Percentiles rank a stretch among this genome's conserved stretches.
These are phyloP conservation scores for Fusarium abutilonis DNA, from an alignment of 2,329 filamentous ascomycete species.

Conservation along the genomic window DNA sequence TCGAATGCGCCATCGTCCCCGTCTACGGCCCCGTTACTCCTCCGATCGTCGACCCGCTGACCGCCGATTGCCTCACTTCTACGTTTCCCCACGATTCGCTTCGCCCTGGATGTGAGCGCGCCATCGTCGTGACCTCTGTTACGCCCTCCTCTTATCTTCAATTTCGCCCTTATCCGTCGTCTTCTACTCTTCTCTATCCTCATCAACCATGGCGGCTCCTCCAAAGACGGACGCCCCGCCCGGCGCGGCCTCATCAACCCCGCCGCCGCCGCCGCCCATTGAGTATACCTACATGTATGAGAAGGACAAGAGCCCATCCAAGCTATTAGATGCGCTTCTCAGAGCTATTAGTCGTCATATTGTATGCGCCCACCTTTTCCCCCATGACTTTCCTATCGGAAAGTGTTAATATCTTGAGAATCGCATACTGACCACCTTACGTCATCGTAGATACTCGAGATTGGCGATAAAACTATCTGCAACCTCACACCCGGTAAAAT, in stretches of 20 bases:
- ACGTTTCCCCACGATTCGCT: constrained; percentile 35
- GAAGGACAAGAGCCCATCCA: constrained; percentile 72
- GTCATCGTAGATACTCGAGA: constrained; percentile 59
- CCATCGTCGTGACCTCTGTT: constrained; percentile 8
- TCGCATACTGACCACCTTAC: constrained; percentile 31
- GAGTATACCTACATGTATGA: constrained; percentile 75
- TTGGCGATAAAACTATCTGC: constrained; percentile 66
- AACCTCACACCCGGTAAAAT: constrained; percentile 73
- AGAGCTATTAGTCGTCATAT: constrained; percentile 75
- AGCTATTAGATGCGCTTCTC: constrained; percentile 73
- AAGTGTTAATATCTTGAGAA: not conserved
- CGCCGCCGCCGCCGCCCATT: constrained; percentile 45
- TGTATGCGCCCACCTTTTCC: constrained; percentile 59
- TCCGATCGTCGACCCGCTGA: constrained; percentile 33
- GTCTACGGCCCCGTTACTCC: constrained; percentile 17
- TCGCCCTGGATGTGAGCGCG: constrained; percentile 36
- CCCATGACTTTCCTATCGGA: not conserved
- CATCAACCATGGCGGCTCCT: constrained; percentile 42
- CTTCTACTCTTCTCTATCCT: not conserved
- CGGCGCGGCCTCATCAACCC: constrained; percentile 36
- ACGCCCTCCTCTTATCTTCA: constrained; percentile 7
- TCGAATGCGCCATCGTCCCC: constrained; percentile 34
- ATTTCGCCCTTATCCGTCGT: not conserved
- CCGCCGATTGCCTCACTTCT: constrained; percentile 36
- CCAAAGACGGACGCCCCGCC: constrained; percentile 39